Evolutionary conservation across 148 eudicot genomes (phyloP).

Genomic region (Chenopodium suecicum): DNA sequence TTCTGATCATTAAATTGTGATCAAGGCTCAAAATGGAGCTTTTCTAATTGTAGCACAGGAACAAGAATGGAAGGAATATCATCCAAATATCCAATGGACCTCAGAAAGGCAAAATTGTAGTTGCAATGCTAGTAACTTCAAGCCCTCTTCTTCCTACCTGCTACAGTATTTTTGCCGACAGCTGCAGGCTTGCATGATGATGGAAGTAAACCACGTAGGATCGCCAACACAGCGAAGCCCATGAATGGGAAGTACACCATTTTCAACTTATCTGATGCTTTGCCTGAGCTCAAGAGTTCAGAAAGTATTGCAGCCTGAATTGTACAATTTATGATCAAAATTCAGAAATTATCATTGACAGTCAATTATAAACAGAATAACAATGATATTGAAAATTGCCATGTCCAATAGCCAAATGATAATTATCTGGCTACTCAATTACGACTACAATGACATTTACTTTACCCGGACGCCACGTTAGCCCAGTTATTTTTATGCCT

Average conservation of each 20-base stretch:
- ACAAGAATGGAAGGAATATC: neutral
- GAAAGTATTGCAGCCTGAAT: conserved; percentile 64
- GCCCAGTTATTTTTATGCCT: neutral
- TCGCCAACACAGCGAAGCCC: conserved; percentile 56
- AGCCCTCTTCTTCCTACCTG: conserved; percentile 65
- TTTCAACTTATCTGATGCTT: conserved; percentile 57
- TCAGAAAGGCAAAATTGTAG: neutral
- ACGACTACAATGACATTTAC: neutral
- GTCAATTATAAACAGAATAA: neutral
- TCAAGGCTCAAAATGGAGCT: neutral
- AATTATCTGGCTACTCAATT: neutral
- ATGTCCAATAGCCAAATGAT: neutral
- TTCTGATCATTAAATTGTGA: neutral
- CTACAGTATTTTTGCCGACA: conserved; percentile 31
- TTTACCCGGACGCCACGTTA: neutral
- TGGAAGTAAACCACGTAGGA: conserved; percentile 57
- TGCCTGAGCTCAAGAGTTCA: conserved; percentile 50
- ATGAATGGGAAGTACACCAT: conserved; percentile 67
- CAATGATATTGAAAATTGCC: neutral
- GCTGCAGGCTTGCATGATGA: conserved; percentile 41
- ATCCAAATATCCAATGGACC: neutral
- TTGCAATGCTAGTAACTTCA: conserved; percentile 21
- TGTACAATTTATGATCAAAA: neutral
- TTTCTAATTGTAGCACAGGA: neutral
- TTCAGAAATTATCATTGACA: neutral